Base-by-base conservation (phyloP, 2,329 filamentous ascomycete species). In the Ophiocordyceps robertsii region DNA sequence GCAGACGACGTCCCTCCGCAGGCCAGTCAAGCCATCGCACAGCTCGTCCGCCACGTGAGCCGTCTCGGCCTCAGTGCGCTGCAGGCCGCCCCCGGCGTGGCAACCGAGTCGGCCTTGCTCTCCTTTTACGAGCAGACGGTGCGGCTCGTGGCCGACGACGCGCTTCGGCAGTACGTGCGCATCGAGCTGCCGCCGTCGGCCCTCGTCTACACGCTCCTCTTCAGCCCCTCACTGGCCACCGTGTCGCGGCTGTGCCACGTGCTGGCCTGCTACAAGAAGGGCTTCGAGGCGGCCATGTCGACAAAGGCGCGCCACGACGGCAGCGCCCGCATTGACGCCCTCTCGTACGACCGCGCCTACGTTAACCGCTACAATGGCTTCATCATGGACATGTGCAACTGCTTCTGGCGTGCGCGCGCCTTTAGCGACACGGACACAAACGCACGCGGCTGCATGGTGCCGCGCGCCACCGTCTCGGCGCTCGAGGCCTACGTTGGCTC, bases 341-440 rank as follows among this genome's bases (percentile, higher is more conserved):
- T 59, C 16, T 58, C 64, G 11, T 82, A 80, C 47, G 68, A 77
- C 27, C 68, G 73, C 36, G 62, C 68, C 29, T 75, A 82, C 43
- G 74, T 87, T 35, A 75, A 77, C 48, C 64, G 72, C 21, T 89
- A 92, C 64, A 94, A 94, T 57, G 82, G 82, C 19, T 88, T 83
- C 56, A 72, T 93, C 29, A 89, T 92, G 77, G 87, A 94, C 56
- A 73, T 88, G 29, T 89, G 85, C 66, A 93, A 93, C 56, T 77
- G 84, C 40, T 59, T 92, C 38, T 93, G 86, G 86, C 75, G 85
- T 9, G 75, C 76, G 19, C 75, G 80, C 12, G 86, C 82, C 1
- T 81, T 93, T 45, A 76, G 76, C 44, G 64, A 65, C 12, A 65
- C 67, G 2, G 84, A 90, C 49, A 63, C 71, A n/a, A 79, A 79